Conservation (phyloP, 768 basidiomycete species). For the Pisolithus albus region DNA sequence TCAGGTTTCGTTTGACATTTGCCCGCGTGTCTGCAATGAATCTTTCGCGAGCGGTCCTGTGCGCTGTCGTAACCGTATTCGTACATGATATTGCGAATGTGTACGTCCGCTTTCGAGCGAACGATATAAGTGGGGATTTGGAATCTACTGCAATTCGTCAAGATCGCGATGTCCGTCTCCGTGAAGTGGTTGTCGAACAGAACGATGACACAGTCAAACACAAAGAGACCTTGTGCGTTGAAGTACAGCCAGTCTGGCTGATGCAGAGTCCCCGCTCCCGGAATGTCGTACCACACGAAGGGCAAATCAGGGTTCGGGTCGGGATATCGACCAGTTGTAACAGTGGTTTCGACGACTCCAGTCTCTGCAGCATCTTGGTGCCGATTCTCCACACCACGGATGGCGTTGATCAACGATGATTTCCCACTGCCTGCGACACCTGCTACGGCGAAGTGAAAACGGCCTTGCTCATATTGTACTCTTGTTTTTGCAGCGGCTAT, state of each 20-base stretch:
- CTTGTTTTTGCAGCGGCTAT: constrained; percentile 1
- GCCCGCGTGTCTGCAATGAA: constrained; percentile 15
- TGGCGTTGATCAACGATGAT: constrained; percentile 25
- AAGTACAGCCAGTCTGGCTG: constrained; percentile 24
- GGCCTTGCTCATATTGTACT: constrained; percentile 10
- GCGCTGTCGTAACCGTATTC: constrained; percentile 8
- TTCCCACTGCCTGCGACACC: constrained; percentile 23
- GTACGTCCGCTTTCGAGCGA: constrained; percentile 15
- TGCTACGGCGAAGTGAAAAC: constrained; percentile 24
- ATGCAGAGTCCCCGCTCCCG: constrained; percentile 21
- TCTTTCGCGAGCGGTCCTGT: constrained; percentile 8
- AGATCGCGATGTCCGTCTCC: constrained; percentile 11
- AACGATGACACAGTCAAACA: constrained; percentile 13
- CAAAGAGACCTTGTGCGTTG: constrained; percentile 20
- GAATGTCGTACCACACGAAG: constrained; percentile 24
- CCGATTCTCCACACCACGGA: constrained; percentile 17
- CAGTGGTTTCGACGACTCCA: constrained; percentile 20
- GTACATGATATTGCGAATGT: constrained; percentile 11
- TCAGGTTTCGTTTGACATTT: constrained; percentile 11
- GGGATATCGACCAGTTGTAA: constrained; percentile 13
- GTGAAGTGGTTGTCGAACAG: constrained; percentile 15
- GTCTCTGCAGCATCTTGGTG: constrained; percentile 14
- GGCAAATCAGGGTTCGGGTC: constrained; percentile 12
- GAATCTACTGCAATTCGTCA: constrained; percentile 10
- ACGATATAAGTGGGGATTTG: constrained; percentile 13